Conservation (phyloP, 148 eudicot species). For the Drosera capensis region DNA sequence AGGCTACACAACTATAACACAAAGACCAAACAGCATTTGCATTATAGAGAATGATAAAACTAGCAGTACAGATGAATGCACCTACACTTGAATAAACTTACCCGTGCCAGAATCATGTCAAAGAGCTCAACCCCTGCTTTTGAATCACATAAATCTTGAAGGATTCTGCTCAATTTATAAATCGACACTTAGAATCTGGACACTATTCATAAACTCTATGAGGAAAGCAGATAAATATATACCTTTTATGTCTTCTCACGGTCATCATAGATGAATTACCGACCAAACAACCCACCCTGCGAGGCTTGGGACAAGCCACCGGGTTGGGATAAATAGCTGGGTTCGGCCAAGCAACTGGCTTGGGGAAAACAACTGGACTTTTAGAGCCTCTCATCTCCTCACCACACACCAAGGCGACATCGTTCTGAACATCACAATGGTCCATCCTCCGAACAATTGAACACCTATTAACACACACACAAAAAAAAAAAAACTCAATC, state of each 20-base stretch:
- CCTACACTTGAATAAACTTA: too few species aligned
- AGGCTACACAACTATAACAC: too few species aligned
- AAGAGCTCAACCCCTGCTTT: slow-evolving; percentile 34
- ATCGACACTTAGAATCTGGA: neutral
- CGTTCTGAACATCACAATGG: neutral
- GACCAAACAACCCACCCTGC: slow-evolving; percentile 10
- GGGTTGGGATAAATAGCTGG: too few species aligned
- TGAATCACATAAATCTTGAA: slow-evolving; percentile 28
- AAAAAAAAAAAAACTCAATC: too few species aligned
- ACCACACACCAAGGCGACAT: slow-evolving; percentile 1
- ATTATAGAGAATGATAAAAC: neutral
- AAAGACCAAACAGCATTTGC: neutral
- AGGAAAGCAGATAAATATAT: neutral
- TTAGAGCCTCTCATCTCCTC: slow-evolving; percentile 13
- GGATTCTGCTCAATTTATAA: slow-evolving; percentile 8
- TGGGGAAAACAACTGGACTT: slow-evolving; percentile 17
- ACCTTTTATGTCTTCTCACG: slow-evolving; percentile 11
- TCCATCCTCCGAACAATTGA: neutral
- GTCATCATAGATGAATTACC: slow-evolving; percentile 4
- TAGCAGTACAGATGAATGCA: neutral
- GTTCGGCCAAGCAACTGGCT: too few species aligned
- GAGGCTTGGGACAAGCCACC: too few species aligned
- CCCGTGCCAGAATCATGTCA: slow-evolving; percentile 40
- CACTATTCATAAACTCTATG: neutral
- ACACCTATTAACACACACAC: neutral